Evolutionary conservation across 768 basidiomycete genomes (phyloP).

Genomic region (Russula lepida): DNA sequence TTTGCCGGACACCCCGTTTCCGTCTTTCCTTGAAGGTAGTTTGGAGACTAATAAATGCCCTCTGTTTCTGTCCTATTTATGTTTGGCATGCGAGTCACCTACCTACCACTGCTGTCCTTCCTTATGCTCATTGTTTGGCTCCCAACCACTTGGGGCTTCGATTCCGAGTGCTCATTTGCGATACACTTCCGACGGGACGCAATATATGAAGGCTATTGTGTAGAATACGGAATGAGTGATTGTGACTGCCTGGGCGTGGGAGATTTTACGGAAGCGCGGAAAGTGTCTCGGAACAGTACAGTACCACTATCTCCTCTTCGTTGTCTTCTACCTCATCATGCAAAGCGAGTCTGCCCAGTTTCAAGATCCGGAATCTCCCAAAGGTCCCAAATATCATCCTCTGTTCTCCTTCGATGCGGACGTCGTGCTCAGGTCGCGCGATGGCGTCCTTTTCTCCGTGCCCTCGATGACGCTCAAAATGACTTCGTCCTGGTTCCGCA

Average conservation of each 20-base stretch:
- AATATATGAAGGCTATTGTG: no score
- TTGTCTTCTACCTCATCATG: not conserved
- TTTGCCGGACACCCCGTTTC: no score
- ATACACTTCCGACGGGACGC: no score
- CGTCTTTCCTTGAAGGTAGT: no score
- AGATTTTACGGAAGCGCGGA: not conserved
- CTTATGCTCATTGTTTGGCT: no score
- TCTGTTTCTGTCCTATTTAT: no score
- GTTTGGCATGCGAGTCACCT: no score
- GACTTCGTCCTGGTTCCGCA: constrained; percentile 56
- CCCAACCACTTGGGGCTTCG: no score
- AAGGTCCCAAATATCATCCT: constrained; percentile 32
- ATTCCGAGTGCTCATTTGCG: no score
- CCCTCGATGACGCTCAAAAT: constrained; percentile 54
- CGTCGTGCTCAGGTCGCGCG: constrained; percentile 44
- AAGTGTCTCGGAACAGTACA: not conserved
- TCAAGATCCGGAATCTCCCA: not conserved
- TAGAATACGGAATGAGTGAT: no score
- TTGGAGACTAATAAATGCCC: no score
- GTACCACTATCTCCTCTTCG: not conserved
- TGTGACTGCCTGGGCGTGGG: not conserved
- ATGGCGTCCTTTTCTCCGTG: constrained; percentile 45
- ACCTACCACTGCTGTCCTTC: no score
- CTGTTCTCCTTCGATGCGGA: constrained; percentile 51
- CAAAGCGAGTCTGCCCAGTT: not conserved